Percentiles rank a stretch among this genome's conserved stretches.
Evolutionary conservation across 2,329 filamentous ascomycete species (phyloP).

Genomic region (Microdochium nivale): DNA sequence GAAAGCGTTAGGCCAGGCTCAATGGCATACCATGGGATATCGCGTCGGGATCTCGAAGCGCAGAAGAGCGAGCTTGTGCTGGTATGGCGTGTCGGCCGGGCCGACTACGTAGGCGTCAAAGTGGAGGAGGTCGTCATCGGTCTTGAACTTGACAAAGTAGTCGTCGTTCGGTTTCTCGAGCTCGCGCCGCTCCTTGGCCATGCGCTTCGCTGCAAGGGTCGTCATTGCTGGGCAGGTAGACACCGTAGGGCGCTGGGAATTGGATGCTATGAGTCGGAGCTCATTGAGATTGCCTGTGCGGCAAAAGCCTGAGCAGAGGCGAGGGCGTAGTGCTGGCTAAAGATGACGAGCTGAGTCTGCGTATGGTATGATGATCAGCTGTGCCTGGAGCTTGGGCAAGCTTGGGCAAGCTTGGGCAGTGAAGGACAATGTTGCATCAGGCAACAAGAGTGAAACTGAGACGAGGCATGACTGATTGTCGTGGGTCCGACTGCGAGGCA

Average conservation of each 20-base stretch:
- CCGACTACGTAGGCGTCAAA: constrained; percentile 8
- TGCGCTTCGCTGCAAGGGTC: constrained; percentile 1
- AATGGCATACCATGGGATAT: constrained; percentile 6
- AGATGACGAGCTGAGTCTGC: constrained; percentile 8
- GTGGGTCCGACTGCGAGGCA: constrained; percentile 5
- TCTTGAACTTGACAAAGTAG: constrained; percentile 9
- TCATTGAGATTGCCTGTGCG: neutral
- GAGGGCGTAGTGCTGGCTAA: constrained; percentile 3
- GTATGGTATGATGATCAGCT: no score
- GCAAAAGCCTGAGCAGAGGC: no score
- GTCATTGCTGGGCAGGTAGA: neutral
- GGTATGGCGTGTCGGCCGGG: constrained; percentile 7
- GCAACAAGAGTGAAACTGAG: no score
- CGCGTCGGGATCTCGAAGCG: constrained; percentile 5
- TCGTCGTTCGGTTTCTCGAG: constrained; percentile 7
- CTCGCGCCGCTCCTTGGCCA: constrained; percentile 3
- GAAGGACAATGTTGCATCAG: no score
- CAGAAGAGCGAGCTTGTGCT: constrained; percentile 10
- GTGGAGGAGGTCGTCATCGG: constrained; percentile 4
- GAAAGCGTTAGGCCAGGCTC: neutral
- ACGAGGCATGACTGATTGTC: no score
- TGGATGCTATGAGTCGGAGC: neutral
- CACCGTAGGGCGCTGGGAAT: neutral
- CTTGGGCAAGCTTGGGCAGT: no score
- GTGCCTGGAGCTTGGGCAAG: no score